Conservation (phyloP, 495 filamentous ascomycete genomes). For the Antarctomyces pellizariae region DNA sequence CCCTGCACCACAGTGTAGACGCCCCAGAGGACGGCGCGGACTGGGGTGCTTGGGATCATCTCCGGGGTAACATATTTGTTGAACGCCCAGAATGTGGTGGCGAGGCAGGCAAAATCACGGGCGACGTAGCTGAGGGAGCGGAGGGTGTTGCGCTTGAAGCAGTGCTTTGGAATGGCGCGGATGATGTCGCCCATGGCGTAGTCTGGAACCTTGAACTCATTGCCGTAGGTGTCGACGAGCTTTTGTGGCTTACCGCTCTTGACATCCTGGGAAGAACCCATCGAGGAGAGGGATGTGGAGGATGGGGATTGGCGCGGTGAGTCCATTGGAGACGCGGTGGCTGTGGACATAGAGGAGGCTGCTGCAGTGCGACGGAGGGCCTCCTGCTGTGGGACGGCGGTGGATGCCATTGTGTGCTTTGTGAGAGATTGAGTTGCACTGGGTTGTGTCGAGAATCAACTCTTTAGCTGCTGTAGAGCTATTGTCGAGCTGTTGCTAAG, state of each 20-base stretch:
- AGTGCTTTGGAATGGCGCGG: conserved; percentile 63
- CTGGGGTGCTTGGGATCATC: conserved; percentile 32
- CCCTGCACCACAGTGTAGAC: conserved; percentile 53
- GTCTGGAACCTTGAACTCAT: conserved; percentile 50
- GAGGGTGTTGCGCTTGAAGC: conserved; percentile 47
- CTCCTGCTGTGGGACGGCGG: conserved; percentile 28
- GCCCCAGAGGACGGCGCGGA: conserved; percentile 34
- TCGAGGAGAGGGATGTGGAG: conserved; percentile 74
- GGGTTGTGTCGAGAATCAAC: too few relatives aligned
- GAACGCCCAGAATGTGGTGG: conserved; percentile 40
- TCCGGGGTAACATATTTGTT: conserved; percentile 36
- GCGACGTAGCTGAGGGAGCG: conserved; percentile 40
- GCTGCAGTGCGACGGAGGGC: conserved; percentile 23
- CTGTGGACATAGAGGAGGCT: conserved; percentile 33
- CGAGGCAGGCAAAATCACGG: conserved; percentile 41
- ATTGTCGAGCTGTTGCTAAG: too few relatives aligned
- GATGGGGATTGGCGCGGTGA: conserved; percentile 60
- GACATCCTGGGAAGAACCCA: conserved; percentile 36
- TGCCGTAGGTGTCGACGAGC: conserved; percentile 50
- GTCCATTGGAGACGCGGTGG: conserved; percentile 38
- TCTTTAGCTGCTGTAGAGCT: too few relatives aligned
- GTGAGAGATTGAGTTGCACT: not conserved
- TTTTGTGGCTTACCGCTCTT: conserved; percentile 21
- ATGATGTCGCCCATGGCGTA: conserved; percentile 63
- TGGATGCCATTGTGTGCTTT: conserved; percentile 32